Evolutionary conservation across 2,329 filamentous ascomycete species (phyloP), one percentile per base, ranked within the genome.

Genomic region (Septoria linicola): DNA sequence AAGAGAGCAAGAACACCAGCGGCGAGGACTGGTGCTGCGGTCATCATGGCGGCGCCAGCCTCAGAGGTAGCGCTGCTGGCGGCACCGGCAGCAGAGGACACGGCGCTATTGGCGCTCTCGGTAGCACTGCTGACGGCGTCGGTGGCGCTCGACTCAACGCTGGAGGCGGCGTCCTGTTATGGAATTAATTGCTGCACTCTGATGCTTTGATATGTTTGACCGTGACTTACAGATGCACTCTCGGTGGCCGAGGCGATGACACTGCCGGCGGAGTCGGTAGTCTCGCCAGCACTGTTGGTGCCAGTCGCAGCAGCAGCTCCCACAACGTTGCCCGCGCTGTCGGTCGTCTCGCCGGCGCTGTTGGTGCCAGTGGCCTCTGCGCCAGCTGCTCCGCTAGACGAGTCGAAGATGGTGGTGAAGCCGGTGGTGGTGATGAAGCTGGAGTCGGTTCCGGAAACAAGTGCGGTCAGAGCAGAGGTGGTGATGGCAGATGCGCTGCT

Each of bases 1-100:
- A 72, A 77, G 2, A 77, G 78, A 13, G 75, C 77, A 3, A 70
- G 47, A 31, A 62, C 65, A 46, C 61, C 67, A 51, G 64, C 67
- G 47, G 68, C 54, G 50, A 70, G 53, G 37, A 43, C 53, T 36
- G 68, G 66, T 7, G 61, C 66, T 27, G 66, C 66, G 14, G 66
- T 70, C 54, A 62, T 53, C 23, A 69, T 55, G 25, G 67, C 60
- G 23, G 59, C 63, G 30, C 45, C 54, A 40, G 51, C 58, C 32
- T 42, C 50, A 13, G 54, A 52, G 39, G 57, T 48, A 13, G 57
- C 16, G 46, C 53, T 50, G 32, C 53, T 50, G 17, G 52, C 56
- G 39, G 49, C 48, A 36, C 20, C 39, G 21, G 55, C 53, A 27
- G 45, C 37, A 8, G 47, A 45, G 3, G 51, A 41, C 14, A 45